Conservation (phyloP, 1,139 yeast genomes). For the Arxiozyma telluris region DNA sequence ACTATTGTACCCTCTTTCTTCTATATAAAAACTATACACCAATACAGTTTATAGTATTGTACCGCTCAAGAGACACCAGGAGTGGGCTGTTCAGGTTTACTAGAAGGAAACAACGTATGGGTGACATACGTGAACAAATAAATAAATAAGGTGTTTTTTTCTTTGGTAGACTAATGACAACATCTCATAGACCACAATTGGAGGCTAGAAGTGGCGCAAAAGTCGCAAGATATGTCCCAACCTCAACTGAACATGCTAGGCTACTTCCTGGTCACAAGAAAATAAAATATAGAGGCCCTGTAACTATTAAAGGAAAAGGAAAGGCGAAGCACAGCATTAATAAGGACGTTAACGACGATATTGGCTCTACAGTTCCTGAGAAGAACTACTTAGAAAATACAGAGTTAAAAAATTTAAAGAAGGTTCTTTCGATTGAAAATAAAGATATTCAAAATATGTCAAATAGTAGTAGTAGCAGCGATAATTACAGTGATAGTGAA, state of each 20-base stretch:
- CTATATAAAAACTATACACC: no score
- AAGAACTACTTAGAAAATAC: slow-evolving; percentile 7
- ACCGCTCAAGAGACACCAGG: no score
- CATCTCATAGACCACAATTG: slow-evolving; percentile 83
- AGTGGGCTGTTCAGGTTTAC: no score
- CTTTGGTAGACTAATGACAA: slow-evolving; percentile 47
- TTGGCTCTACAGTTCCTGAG: neutral
- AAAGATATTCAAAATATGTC: neutral
- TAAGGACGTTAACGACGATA: neutral
- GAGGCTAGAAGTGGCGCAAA: slow-evolving; percentile 76
- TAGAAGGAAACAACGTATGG: neutral
- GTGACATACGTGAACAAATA: neutral
- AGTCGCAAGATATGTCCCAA: slow-evolving; percentile 35
- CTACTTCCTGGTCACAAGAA: slow-evolving; percentile 61
- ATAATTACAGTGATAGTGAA: slow-evolving; percentile 24
- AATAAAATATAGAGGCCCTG: slow-evolving; percentile 11
- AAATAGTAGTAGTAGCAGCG: neutral
- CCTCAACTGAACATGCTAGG: slow-evolving; percentile 55
- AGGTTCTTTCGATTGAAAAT: neutral
- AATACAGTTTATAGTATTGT: no score
- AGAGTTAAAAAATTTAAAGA: slow-evolving; percentile 9
- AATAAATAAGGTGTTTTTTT: neutral
- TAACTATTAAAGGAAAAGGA: neutral
- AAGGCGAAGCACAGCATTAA: slow-evolving; percentile 9
- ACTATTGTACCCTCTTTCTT: no score